Percentiles rank a stretch among this genome's conserved stretches.
Evolutionary conservation across 176 grass and related monocot species (phyloP).

Genomic region (Aegilops umbellulata): DNA sequence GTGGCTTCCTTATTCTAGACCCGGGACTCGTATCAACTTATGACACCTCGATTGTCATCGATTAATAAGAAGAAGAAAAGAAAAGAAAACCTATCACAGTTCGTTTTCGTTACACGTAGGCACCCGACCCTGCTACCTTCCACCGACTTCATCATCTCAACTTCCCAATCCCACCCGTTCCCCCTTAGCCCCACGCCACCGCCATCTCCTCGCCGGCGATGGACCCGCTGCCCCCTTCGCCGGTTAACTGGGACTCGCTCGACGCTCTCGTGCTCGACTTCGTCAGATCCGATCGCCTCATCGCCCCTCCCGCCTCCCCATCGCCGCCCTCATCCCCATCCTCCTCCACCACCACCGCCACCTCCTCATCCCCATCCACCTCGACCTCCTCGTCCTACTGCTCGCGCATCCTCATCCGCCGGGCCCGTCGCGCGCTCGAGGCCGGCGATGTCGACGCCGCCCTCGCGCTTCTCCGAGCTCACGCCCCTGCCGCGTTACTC

Average conservation of each 20-base stretch:
- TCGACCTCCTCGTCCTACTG: slow-evolving; percentile 43
- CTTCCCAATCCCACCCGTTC: background rate
- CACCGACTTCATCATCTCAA: slow-evolving; percentile 26
- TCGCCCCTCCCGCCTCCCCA: slow-evolving; percentile 22
- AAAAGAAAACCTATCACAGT: background rate
- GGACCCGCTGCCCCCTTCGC: slow-evolving; percentile 27
- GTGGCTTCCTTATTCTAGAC: too few species aligned
- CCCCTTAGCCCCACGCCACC: background rate
- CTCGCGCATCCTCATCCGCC: slow-evolving; percentile 62
- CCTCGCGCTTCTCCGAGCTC: slow-evolving; percentile 59
- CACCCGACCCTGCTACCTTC: background rate
- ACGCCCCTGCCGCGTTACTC: slow-evolving; percentile 63
- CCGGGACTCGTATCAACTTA: too few species aligned
- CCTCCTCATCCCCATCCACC: slow-evolving; percentile 30
- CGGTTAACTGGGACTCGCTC: slow-evolving; percentile 71
- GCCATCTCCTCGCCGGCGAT: slow-evolving; percentile 29
- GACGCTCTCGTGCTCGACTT: slow-evolving; percentile 68
- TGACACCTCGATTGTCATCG: too few species aligned
- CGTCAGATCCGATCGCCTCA: slow-evolving; percentile 67
- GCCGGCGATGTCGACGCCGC: slow-evolving; percentile 72
- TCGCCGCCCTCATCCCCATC: slow-evolving; percentile 48
- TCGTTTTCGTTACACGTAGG: slow-evolving; percentile 14
- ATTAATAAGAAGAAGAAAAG: too few species aligned
- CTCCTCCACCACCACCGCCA: slow-evolving; percentile 36
- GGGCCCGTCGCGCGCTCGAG: slow-evolving; percentile 60